Evolutionary conservation across 768 basidiomycete genomes (phyloP), one percentile per base, ranked within the genome.

Genomic region (Xerocomus brunneocitrinus): DNA sequence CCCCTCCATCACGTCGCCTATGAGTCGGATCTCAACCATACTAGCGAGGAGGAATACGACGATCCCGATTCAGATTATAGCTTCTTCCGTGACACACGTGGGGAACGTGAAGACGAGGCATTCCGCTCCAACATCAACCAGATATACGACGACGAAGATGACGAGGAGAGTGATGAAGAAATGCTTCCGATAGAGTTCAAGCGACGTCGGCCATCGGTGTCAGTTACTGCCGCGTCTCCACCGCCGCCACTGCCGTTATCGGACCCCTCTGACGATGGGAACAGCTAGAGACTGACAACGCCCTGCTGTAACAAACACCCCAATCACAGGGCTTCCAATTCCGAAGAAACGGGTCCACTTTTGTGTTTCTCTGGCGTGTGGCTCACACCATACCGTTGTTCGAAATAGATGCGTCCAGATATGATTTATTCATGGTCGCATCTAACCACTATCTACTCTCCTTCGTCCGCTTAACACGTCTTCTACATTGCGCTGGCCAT

Each of bases 101-200:
- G 56, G 53, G 59, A 61, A 49, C 59, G 58, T 25, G 62, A 66
- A 32, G 58, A 53, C 32, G 64, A 65, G 44, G 52, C 55, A 8
- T 58, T 69, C 35, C 69, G 61, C 28, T 64, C 71, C 50, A 70
- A 67, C 53, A 60, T 63, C 46, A 69, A 68, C 55, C 67, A 63
- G 56, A 58, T 67, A 62, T 75, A 70, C 38, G 57, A 55, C 4
- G 66, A 61, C 4, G 62, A 67, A 31, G 69, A 62, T 8, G 71
- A 66, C 22, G 73, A 70, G 44, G 71, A 69, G 55, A 68, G 66
- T 42, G 73, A 69, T 4, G 75, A 74, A 22, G 74, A 72, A 51
- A 64, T 34, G 24, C 52, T 59, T 19, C 66, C 71, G 48, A 64
- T 70, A 57, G 70, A 70, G 47, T 58, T 74, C 55, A 70, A 69